Evolutionary conservation across 257 asterid genomes (phyloP).

Genomic region (Solanum chilense): DNA sequence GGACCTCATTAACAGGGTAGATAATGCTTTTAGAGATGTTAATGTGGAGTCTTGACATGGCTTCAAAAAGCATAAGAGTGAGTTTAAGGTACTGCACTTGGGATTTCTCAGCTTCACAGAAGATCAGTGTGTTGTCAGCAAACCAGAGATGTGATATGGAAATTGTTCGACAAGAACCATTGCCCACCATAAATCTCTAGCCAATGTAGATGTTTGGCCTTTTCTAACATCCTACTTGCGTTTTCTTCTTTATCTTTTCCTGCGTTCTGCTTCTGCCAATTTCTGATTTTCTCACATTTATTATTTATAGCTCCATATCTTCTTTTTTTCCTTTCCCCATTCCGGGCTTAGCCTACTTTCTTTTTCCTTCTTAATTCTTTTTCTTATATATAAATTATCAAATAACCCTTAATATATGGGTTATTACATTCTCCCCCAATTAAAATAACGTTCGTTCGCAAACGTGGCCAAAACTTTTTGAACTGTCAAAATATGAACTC

Average conservation of each 20-base stretch:
- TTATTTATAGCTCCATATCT: background rate
- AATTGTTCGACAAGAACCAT: background rate
- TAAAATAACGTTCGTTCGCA: background rate
- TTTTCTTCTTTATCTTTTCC: background rate
- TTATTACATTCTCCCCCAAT: background rate
- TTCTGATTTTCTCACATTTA: background rate
- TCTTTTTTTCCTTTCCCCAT: background rate
- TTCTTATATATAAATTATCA: background rate
- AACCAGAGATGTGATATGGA: background rate
- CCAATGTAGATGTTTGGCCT: background rate
- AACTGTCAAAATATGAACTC: background rate
- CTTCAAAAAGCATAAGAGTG: background rate
- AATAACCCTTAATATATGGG: background rate
- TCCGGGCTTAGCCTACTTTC: background rate
- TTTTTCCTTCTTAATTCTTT: background rate
- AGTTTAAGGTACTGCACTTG: background rate
- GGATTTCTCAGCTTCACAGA: background rate
- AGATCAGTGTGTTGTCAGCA: background rate
- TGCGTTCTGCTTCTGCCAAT: background rate
- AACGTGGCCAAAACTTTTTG: background rate
- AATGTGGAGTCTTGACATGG: background rate
- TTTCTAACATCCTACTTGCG: background rate
- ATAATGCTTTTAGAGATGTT: background rate
- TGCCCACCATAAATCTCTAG: background rate
- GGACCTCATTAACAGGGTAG: background rate